These are phyloP conservation scores for Aspergillus neotritici DNA, from an alignment of 2,329 filamentous ascomycete species.

Conservation along the genomic window DNA sequence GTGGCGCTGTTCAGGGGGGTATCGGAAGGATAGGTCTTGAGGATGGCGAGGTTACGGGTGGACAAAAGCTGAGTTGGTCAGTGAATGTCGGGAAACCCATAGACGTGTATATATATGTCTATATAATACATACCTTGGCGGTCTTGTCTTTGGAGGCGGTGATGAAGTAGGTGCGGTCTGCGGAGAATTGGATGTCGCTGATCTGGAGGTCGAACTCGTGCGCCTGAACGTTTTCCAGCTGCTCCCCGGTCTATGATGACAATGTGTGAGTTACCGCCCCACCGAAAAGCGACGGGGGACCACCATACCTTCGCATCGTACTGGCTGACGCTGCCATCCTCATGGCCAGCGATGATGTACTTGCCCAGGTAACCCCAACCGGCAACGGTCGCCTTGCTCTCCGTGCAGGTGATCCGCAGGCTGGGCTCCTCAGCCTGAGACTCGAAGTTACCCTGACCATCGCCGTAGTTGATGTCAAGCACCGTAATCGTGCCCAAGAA, in stretches of 20 bases:
- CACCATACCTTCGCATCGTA: slow-evolving; percentile 77
- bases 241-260: slow-evolving; percentile 63
- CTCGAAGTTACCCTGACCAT: slow-evolving; percentile 52
- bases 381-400: slow-evolving; percentile 95
- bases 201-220: slow-evolving; percentile 81
- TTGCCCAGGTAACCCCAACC: slow-evolving; percentile 92
- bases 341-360: slow-evolving; percentile 96
- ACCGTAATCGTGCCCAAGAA: slow-evolving; percentile 92
- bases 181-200: slow-evolving; percentile 90
- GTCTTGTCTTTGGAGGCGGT: slow-evolving; percentile 98
- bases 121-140: slow-evolving; percentile 60
- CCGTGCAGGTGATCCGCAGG: slow-evolving; percentile 85
- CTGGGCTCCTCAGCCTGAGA: slow-evolving; percentile 78
- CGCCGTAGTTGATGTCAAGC: slow-evolving; percentile 78
- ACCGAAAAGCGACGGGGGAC: background rate
- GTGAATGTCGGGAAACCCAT: no score
- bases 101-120: background rate
- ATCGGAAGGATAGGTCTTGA: slow-evolving; percentile 89
- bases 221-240: slow-evolving; percentile 70
- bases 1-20: slow-evolving; percentile 94
- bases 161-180: slow-evolving; percentile 96
- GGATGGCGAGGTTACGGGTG: slow-evolving; percentile 75
- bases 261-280: slow-evolving; percentile 13
- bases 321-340: slow-evolving; percentile 85
- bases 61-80: slow-evolving; percentile 61